Evolutionary conservation across 495 filamentous ascomycete genomes (phyloP).

Genomic region (Lentithecium fluviatile): DNA sequence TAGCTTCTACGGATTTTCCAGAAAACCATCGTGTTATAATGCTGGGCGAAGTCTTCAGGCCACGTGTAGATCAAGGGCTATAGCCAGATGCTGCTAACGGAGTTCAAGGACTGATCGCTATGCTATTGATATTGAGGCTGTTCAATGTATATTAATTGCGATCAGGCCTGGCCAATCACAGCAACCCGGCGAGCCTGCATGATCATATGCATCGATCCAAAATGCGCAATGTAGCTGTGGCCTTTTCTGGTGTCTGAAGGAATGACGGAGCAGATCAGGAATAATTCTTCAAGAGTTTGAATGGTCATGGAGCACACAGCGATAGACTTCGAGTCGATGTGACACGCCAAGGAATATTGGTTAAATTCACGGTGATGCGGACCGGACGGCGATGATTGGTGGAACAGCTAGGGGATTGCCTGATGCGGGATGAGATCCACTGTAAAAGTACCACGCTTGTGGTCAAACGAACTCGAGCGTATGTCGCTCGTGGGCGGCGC

Average conservation of each 20-base stretch:
- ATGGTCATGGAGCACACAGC: neutral
- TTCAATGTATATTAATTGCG: conserved; percentile 34
- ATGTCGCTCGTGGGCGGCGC: too few relatives aligned
- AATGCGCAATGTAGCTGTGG: neutral
- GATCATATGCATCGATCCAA: neutral
- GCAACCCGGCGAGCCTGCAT: neutral
- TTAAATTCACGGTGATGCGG: conserved; percentile 22
- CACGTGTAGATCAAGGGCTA: conserved; percentile 30
- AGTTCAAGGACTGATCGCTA: neutral
- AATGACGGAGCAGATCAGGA: neutral
- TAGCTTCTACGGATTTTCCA: conserved; percentile 6
- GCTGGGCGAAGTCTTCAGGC: conserved; percentile 12
- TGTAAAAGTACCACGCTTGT: too few relatives aligned
- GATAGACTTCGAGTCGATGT: neutral
- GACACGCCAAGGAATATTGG: neutral
- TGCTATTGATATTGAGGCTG: conserved; percentile 31
- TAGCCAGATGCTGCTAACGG: conserved; percentile 18
- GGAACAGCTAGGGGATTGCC: too few relatives aligned
- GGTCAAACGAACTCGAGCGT: too few relatives aligned
- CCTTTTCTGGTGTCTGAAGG: neutral
- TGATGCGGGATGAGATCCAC: too few relatives aligned
- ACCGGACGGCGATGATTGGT: conserved; percentile 17
- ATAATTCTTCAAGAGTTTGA: neutral
- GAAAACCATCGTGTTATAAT: conserved; percentile 28
- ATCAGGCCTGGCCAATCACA: conserved; percentile 19